A percentile compares a stretch with the other conserved stretches of the same genome.
phyloP scores from a whole-genome alignment of 1,284 basidiomycete genomes.

The Golubevia sp. region DNA sequence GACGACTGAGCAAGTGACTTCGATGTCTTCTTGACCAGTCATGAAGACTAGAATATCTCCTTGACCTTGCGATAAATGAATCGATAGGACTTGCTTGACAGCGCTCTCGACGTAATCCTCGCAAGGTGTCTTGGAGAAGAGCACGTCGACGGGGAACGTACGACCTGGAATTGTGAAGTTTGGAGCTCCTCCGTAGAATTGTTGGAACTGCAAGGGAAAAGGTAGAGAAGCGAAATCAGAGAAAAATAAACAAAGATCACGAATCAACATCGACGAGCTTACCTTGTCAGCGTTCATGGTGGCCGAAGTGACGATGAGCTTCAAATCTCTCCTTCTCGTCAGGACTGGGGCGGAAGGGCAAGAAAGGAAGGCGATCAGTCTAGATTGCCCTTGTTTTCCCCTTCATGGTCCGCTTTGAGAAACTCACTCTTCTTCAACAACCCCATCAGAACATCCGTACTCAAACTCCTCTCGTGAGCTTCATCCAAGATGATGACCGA shows the following conservation, averaged over 20 bases:
- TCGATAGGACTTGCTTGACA: constrained; percentile 95
- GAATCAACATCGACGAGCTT: constrained; percentile 13
- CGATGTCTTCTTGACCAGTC: constrained; percentile 99
- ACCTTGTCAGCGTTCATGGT: constrained; percentile 99
- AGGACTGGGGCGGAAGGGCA: constrained; percentile 69
- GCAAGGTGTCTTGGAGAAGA: constrained; percentile 94
- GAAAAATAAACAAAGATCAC: no score
- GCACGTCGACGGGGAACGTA: constrained; percentile 96
- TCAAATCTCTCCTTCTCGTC: constrained; percentile 85
- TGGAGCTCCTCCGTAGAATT: constrained; percentile 91
- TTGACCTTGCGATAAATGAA: constrained; percentile 88
- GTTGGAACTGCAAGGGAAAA: constrained; percentile 70
- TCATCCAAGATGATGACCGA: constrained; percentile 95
- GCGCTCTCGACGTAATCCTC: constrained; percentile 98
- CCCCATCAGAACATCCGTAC: constrained; percentile 97
- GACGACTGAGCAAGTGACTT: constrained; percentile 63
- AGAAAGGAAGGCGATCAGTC: neutral
- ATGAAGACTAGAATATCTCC: constrained; percentile 98
- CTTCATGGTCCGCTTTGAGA: no score
- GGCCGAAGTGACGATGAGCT: constrained; percentile 95
- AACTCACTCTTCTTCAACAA: constrained; percentile 82
- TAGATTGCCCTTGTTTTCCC: no score
- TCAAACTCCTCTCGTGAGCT: constrained; percentile 92
- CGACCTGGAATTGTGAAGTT: constrained; percentile 96
- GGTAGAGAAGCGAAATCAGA: neutral